A percentile compares a stretch with the other conserved stretches of the same genome.
Evolutionary conservation across 768 basidiomycete genomes (phyloP).

Genomic region (Peribolospora baueri): DNA sequence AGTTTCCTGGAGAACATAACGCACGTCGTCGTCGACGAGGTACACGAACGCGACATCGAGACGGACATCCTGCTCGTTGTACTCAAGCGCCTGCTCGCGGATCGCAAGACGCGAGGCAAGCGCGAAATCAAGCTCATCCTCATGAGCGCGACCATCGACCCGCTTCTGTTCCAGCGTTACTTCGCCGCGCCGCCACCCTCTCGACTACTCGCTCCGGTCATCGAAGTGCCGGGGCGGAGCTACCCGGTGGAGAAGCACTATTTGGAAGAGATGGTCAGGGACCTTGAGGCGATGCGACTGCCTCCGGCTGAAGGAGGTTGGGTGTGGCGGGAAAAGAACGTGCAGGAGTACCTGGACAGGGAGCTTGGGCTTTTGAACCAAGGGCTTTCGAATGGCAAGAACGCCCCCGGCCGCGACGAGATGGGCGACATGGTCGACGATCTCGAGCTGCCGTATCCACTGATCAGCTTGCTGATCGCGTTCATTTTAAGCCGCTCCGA

Average conservation of each 20-base stretch:
- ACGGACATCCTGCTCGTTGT: constrained; percentile 74
- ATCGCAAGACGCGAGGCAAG: constrained; percentile 41
- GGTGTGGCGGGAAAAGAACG: constrained; percentile 46
- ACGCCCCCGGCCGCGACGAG: constrained; percentile 19
- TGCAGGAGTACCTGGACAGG: constrained; percentile 42
- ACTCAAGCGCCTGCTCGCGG: constrained; percentile 53
- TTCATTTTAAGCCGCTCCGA: constrained; percentile 48
- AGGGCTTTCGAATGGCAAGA: constrained; percentile 3
- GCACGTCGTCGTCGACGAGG: constrained; percentile 83
- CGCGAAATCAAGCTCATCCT: constrained; percentile 56
- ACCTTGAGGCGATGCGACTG: constrained; percentile 21
- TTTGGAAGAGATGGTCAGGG: constrained; percentile 48
- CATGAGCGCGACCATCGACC: constrained; percentile 92
- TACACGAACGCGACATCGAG: constrained; percentile 84
- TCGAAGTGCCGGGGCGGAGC: constrained; percentile 71
- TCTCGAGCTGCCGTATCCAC: constrained; percentile 50
- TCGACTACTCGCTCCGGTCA: constrained; percentile 28
- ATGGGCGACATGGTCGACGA: constrained; percentile 24
- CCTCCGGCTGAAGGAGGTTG: constrained; percentile 23
- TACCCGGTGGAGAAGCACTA: constrained; percentile 65
- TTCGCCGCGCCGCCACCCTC: constrained; percentile 37
- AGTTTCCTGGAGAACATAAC: constrained; percentile 48
- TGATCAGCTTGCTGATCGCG: constrained; percentile 57
- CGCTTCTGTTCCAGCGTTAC: constrained; percentile 65
- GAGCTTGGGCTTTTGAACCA: constrained; percentile 30